phyloP scores from a whole-genome alignment of 306 rosid species.

The Quercus variabilis region DNA sequence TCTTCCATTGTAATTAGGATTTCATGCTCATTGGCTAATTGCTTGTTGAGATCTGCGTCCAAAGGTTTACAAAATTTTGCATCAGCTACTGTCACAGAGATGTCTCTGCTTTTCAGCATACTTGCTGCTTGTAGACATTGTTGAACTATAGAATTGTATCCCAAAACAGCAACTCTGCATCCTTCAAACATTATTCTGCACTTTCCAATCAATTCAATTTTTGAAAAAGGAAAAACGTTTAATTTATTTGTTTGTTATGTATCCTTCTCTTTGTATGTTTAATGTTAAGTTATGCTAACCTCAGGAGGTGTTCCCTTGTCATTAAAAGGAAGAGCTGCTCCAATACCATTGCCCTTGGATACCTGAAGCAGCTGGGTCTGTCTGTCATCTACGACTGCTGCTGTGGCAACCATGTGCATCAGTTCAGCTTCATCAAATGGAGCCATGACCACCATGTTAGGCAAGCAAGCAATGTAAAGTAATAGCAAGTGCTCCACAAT shows the following conservation, averaged over 20 bases:
- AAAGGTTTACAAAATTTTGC: constrained; percentile 94
- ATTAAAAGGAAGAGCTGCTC: constrained; percentile 54
- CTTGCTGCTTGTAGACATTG: constrained; percentile 67
- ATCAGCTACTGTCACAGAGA: constrained; percentile 79
- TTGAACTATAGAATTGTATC: constrained; percentile 72
- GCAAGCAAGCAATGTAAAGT: constrained; percentile 88
- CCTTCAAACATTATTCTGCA: constrained; percentile 78
- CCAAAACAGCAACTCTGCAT: constrained; percentile 67
- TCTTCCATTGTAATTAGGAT: constrained; percentile 78
- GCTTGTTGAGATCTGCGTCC: constrained; percentile 61
- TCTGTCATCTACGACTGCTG: constrained; percentile 63
- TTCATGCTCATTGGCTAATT: constrained; percentile 74
- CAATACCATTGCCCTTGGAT: constrained; percentile 91
- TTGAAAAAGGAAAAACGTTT: neutral
- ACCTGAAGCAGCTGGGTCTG: constrained; percentile 91
- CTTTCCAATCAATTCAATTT: constrained; percentile 64
- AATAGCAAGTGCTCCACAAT: constrained; percentile 90
- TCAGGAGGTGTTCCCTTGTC: constrained; percentile 73
- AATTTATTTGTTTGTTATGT: neutral
- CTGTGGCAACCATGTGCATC: constrained; percentile 96
- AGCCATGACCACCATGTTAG: constrained; percentile 98
- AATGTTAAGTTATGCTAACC: constrained; percentile 43
- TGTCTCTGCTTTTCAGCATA: constrained; percentile 43
- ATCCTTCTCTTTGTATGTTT: neutral
- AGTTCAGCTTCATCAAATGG: constrained; percentile 93